Evolutionary conservation across 805 yeast genomes (phyloP), one percentile per base, ranked within the genome.

Genomic region (Barnettozyma populi): DNA sequence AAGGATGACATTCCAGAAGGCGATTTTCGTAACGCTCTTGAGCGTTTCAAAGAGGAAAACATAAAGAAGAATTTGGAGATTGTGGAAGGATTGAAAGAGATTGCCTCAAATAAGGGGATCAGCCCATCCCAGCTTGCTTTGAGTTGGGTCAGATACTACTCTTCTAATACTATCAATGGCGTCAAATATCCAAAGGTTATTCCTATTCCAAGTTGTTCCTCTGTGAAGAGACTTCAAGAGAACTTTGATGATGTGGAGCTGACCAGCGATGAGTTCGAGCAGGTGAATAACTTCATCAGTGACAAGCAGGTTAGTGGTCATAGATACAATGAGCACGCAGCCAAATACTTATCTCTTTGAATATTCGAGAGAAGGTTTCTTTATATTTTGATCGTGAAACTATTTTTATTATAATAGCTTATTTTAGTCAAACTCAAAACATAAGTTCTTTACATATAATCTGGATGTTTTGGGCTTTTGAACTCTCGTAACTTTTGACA

Each of bases 171-270:
- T 3, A 43, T 57, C 7, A 43, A 51, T 35, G 60, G 60, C 3
- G 27, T 52, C 9, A 68, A 69, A 44, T 73, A 69, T 46, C 77
- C 90, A 23, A 71, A 67, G 49, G 72, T 87, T 39, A 60, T 90
- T 41, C 95, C 96, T 31, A 85, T 90, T 62, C 96, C 97, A 19
- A 83, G 90, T 45, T 82, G 87, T 3, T 75, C 89, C 7, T 76
- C 82, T 34, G 63, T 68, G 4, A 69, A 64, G 10, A 81, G 87
- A 62, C 79, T 84, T 16, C 70, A 72, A 41, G 85, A 79, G 61
- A 90, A 88, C 66, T 70, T 77, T 53, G 66, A 70, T 19, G 64
- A 63, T 43, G 55, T 76, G 42, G 63, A 65, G 10, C 67, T 89
- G 46, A 62, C 80, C 2, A 80, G 76, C 16, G 76, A 61, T 0